These are phyloP conservation scores for Scytalidium lignicola DNA, from an alignment of 2,329 filamentous ascomycete genomes.

Conservation along the genomic window DNA sequence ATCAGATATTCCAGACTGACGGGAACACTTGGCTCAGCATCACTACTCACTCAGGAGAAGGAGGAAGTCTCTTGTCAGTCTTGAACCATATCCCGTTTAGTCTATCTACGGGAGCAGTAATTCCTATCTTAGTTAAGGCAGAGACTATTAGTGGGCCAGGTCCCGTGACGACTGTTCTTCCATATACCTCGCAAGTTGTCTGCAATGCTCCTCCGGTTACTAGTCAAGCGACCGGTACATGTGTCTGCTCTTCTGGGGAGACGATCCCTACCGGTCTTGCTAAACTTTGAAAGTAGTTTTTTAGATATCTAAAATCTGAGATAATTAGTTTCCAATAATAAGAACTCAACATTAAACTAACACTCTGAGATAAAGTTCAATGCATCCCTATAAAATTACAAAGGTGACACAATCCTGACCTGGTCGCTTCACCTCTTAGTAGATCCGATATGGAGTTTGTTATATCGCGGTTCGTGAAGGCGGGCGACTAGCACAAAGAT, in stretches of 20 bases:
- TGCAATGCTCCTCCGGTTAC: conserved; percentile 40
- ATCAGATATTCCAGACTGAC: conserved; percentile 48
- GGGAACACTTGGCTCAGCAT: conserved; percentile 49
- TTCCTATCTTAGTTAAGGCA: conserved; percentile 59
- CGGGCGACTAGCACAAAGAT: too few relatives aligned
- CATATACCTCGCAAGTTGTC: conserved; percentile 35
- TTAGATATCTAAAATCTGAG: too few relatives aligned
- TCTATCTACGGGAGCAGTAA: conserved; percentile 59
- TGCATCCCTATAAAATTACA: too few relatives aligned
- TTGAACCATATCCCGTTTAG: conserved; percentile 53
- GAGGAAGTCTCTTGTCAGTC: conserved; percentile 16
- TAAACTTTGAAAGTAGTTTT: too few relatives aligned
- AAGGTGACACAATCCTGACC: too few relatives aligned
- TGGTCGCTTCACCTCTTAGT: too few relatives aligned
- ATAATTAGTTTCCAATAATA: too few relatives aligned
- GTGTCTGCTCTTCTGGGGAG: conserved; percentile 8
- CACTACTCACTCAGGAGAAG: conserved; percentile 51
- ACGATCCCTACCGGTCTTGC: too few relatives aligned
- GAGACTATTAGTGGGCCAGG: conserved; percentile 32
- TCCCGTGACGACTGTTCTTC: conserved; percentile 24
- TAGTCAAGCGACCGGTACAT: conserved; percentile 27
- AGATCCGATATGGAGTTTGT: too few relatives aligned
- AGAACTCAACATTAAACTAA: too few relatives aligned
- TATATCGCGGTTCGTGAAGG: too few relatives aligned
- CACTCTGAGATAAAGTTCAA: too few relatives aligned